Evolutionary conservation across 371 early-diverging fungal species (phyloP).

Genomic region (Entomophthora muscae): DNA sequence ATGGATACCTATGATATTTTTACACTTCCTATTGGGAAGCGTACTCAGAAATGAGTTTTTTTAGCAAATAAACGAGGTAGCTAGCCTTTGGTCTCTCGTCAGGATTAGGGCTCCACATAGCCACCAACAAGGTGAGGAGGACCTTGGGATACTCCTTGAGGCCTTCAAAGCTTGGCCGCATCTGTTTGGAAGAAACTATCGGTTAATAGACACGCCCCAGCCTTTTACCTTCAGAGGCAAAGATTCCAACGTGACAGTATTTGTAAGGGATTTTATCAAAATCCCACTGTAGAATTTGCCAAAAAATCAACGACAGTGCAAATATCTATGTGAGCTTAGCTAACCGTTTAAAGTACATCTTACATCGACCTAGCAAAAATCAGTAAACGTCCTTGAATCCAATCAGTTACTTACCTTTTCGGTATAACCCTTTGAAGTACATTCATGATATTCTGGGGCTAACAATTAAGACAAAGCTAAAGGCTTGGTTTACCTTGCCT

Average conservation of each 20-base stretch:
- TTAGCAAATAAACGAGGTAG: neutral
- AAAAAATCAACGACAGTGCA: slow-evolving; percentile 1
- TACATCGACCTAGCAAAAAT: slow-evolving; percentile 1
- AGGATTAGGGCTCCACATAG: slow-evolving; percentile 3
- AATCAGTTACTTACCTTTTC: slow-evolving; percentile 2
- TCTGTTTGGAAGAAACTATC: neutral
- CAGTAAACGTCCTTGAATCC: neutral
- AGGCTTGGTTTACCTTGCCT: slow-evolving; percentile 1
- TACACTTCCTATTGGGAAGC: no score
- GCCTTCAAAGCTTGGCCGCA: neutral
- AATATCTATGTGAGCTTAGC: neutral
- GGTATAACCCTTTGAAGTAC: neutral
- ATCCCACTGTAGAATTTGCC: slow-evolving; percentile 6
- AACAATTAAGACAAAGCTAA: no score
- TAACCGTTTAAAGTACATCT: neutral
- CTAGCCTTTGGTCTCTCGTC: neutral
- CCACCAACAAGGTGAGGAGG: neutral
- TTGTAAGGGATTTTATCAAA: neutral
- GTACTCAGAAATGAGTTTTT: neutral
- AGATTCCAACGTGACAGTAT: neutral
- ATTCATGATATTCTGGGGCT: slow-evolving; percentile 5
- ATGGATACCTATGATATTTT: no score
- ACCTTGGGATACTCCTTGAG: neutral
- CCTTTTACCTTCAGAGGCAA: slow-evolving; percentile 2
- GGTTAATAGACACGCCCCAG: neutral